Base-by-base conservation (phyloP, 2,329 filamentous ascomycete genomes). In the Sclerotinia borealis region DNA sequence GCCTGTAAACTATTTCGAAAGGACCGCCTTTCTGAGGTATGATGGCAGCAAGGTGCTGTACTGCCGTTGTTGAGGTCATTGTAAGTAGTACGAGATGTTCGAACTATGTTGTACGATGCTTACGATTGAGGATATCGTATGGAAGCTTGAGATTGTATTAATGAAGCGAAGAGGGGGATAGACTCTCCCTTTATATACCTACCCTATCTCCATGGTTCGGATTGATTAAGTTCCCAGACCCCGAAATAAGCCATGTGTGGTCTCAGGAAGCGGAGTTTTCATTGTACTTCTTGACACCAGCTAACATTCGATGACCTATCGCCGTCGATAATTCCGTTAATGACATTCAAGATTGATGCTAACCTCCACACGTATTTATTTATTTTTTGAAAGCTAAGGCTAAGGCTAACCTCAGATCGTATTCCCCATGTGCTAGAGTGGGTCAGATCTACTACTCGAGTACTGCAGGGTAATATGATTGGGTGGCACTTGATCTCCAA, bases 1-100 rank as follows among this genome's bases (percentile, higher is more conserved):
- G 67, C 8, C 51, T 36, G 10, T 58, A 22, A 37, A 37, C 41
- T 11, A 62, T 25, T 39, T 58, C 11, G 4, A 62, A 11, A 25
- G 39, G 60, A 5, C 36, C 27, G 1, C 59, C 49, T 9, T 45
- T 54, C 7, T 61, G 17, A 2, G 47, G 59, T 25, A 54, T 43
- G 6, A 61, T 45, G 36, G 59, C 59, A 45, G 59, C 59, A 29
- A 55, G 37, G 36, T 61, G 48, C 27, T 61, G 48, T 45, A 27
- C n/a, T 3, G n/a, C 34, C 19, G 36, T 55, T 7, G 27, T 56
- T 45, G 54, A 25, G 13, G 29, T 31, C 54, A 43, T 45, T 34
- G 13, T 9, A 11, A 13, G 15, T 50, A n/a, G 13, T 43, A 17
- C 34, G 13, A 15, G 37, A 55, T 19, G 17, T 55, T 13, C 17